Evolutionary conservation across 768 basidiomycete genomes (phyloP).

Genomic region (Termitomyces sp.): DNA sequence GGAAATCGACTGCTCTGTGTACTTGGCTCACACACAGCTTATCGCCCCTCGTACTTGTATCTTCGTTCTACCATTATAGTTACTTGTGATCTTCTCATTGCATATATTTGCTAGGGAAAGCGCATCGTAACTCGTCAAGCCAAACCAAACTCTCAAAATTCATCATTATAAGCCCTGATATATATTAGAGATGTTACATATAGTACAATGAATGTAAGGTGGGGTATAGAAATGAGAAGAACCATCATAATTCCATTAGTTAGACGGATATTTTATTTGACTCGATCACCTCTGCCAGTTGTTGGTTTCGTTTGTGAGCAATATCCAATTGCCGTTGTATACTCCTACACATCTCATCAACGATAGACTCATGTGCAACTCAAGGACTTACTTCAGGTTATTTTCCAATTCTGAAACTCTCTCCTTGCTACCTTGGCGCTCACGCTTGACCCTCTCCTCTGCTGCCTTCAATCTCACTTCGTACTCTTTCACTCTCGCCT

Average conservation of each 20-base stretch:
- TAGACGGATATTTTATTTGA: slow-evolving; percentile 22
- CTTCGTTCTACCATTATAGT: background rate
- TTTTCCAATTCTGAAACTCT: slow-evolving; percentile 65
- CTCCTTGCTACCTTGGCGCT: slow-evolving; percentile 93
- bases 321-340: slow-evolving; percentile 73
- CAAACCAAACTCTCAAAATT: background rate
- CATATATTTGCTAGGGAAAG: background rate
- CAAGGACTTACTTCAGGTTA: slow-evolving; percentile 53
- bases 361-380: background rate
- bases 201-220: slow-evolving; percentile 1
- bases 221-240: slow-evolving; percentile 1
- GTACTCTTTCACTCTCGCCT: slow-evolving; percentile 91
- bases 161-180: background rate
- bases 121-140: background rate
- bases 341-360: slow-evolving; percentile 36
- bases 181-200: slow-evolving; percentile 6
- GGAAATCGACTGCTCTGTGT: too few relatives aligned
- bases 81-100: background rate
- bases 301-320: slow-evolving; percentile 68
- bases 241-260: background rate
- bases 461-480: slow-evolving; percentile 74
- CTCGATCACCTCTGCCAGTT: slow-evolving; percentile 50
- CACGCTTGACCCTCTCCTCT: slow-evolving; percentile 89
- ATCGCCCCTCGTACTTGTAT: background rate
- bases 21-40: too few relatives aligned